Evolutionary conservation across 2,329 filamentous ascomycete species (phyloP).

Genomic region (Aurifilum marmelostoma): DNA sequence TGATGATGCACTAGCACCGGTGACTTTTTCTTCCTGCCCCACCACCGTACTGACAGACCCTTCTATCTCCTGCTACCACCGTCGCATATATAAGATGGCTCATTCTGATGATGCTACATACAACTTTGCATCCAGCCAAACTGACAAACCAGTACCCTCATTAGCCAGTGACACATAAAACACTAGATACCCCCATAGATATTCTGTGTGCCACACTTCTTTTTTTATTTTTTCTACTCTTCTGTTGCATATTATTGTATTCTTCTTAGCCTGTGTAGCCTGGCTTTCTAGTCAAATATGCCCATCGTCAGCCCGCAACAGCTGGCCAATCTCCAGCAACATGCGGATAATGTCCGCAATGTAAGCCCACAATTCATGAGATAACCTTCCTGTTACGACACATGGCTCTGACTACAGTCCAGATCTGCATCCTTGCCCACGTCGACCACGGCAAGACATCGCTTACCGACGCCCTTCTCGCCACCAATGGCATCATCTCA

Average conservation of each 20-base stretch:
- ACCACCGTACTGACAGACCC: background rate
- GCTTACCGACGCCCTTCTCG: constrained; percentile 91
- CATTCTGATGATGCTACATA: constrained; percentile 29
- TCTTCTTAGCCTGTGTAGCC: background rate
- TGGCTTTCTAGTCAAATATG: constrained; percentile 61
- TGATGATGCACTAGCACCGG: background rate
- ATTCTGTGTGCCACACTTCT: background rate
- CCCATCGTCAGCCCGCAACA: constrained; percentile 90
- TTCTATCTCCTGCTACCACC: background rate
- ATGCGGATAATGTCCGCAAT: constrained; percentile 89
- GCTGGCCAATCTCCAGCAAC: constrained; percentile 85
- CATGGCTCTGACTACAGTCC: constrained; percentile 37
- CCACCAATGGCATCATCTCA: constrained; percentile 99
- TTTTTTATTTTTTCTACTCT: background rate
- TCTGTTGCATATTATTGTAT: background rate
- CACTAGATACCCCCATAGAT: constrained; percentile 20
- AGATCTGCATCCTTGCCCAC: constrained; percentile 93
- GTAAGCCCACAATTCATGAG: constrained; percentile 53
- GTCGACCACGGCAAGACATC: constrained; percentile 99
- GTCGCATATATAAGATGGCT: constrained; percentile 25
- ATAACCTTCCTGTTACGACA: constrained; percentile 29
- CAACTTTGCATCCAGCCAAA: constrained; percentile 29
- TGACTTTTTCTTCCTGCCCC: background rate
- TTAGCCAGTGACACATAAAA: constrained; percentile 5
- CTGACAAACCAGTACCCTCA: constrained; percentile 1